Evolutionary conservation across 1,139 yeast species (phyloP).

Genomic region (Magnusiomyces fungicola): DNA sequence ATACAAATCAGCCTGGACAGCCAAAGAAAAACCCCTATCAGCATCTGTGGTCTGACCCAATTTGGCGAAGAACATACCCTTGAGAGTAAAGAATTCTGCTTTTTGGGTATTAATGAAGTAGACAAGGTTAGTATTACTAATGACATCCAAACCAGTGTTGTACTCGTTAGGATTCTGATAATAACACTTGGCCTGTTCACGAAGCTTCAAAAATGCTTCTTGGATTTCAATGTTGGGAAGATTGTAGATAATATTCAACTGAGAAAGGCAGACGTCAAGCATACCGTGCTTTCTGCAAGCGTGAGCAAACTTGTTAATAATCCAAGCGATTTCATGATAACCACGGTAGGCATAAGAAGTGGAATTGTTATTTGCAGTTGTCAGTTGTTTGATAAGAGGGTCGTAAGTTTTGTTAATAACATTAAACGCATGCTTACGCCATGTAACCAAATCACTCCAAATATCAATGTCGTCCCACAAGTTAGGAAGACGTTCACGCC

Average conservation of each 20-base stretch:
- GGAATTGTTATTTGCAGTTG: conserved; percentile 55
- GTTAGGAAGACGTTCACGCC: conserved; percentile 97
- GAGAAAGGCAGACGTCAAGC: conserved; percentile 94
- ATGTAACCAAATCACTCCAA: conserved; percentile 96
- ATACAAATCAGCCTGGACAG: conserved; percentile 90
- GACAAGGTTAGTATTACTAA: conserved; percentile 89
- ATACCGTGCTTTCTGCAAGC: conserved; percentile 94
- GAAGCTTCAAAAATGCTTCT: conserved; percentile 89
- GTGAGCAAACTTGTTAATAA: conserved; percentile 94
- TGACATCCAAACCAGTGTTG: conserved; percentile 92
- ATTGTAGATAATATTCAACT: conserved; percentile 87
- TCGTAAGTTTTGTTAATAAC: conserved; percentile 92
- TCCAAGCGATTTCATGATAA: conserved; percentile 99
- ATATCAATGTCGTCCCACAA: conserved; percentile 95
- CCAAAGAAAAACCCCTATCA: conserved; percentile 94
- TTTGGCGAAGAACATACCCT: conserved; percentile 96
- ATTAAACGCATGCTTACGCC: conserved; percentile 98
- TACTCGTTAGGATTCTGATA: conserved; percentile 83
- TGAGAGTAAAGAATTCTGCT: conserved; percentile 93
- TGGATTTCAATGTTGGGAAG: conserved; percentile 97
- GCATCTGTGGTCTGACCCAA: conserved; percentile 89
- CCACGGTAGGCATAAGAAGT: conserved; percentile 95
- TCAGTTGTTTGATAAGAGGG: conserved; percentile 85
- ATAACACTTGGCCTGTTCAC: conserved; percentile 97
- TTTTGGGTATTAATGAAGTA: conserved; percentile 96